A percentile compares a stretch with the other conserved stretches of the same genome.
Evolutionary conservation across 768 basidiomycete species (phyloP).

Genomic region (Coprinopsis strossmayeri): DNA sequence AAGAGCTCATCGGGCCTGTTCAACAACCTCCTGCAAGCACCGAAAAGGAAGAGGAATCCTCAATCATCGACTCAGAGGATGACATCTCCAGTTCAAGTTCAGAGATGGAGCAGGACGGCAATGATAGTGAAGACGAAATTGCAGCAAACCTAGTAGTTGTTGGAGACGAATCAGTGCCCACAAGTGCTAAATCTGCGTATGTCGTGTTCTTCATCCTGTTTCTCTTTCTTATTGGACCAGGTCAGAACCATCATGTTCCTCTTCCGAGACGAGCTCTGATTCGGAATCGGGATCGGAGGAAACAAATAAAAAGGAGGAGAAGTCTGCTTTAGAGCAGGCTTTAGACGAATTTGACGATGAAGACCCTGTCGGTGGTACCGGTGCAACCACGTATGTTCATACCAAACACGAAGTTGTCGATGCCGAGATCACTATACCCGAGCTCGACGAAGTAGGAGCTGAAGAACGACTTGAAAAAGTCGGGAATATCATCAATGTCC

Average conservation of each 20-base stretch:
- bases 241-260: constrained; percentile 24
- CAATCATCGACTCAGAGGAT: constrained; percentile 18
- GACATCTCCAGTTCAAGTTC: constrained; percentile 48
- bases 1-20: constrained; percentile 48
- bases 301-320: constrained; percentile 12
- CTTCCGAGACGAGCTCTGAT: constrained; percentile 36
- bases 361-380: constrained; percentile 32
- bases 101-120: constrained; percentile 43
- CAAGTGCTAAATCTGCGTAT: constrained; percentile 14
- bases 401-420: constrained; percentile 70
- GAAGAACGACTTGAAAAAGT: constrained; percentile 68
- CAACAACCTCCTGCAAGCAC: constrained; percentile 5
- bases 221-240: constrained; percentile 15
- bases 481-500: constrained; percentile 71
- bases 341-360: constrained; percentile 52
- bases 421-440: constrained; percentile 53
- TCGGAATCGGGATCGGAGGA: constrained; percentile 22
- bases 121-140: constrained; percentile 72
- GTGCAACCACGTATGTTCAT: constrained; percentile 40
- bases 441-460: constrained; percentile 52
- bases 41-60: constrained; percentile 12
- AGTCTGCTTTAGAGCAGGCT: constrained; percentile 14
- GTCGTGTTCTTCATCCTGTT: constrained; percentile 7
- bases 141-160: constrained; percentile 29
- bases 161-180: constrained; percentile 21